Percentiles rank a stretch among this genome's conserved stretches.
phyloP scores from a whole-genome alignment of 75 land plant genomes.

The Sequoia sempervirens region DNA sequence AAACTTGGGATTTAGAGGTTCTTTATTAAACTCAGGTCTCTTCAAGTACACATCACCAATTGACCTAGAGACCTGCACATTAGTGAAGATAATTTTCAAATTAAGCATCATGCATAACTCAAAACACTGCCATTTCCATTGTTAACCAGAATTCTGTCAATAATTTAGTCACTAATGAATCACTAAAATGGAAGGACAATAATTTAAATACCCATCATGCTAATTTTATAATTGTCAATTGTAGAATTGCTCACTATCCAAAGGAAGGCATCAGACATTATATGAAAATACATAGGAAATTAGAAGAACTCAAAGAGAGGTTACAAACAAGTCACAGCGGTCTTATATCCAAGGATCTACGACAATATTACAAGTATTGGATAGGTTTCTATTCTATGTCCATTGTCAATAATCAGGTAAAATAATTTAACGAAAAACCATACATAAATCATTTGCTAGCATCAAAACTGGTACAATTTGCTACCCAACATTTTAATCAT shows the following conservation, averaged over 20 bases:
- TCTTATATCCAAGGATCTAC: background rate
- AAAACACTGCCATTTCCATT: background rate
- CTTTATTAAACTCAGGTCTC: slow-evolving; percentile 68
- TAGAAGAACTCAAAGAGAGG: background rate
- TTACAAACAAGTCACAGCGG: background rate
- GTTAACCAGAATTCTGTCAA: background rate
- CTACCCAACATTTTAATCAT: background rate
- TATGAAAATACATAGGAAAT: background rate
- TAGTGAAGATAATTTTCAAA: slow-evolving; percentile 2
- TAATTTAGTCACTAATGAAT: background rate
- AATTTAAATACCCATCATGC: background rate
- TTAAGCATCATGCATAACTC: background rate
- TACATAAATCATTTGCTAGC: background rate
- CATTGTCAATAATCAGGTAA: background rate
- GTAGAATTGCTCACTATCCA: background rate
- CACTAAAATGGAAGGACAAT: background rate
- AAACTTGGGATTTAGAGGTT: slow-evolving; percentile 60
- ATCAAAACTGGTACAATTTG: background rate
- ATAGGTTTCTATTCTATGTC: background rate
- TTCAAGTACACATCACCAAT: slow-evolving; percentile 91
- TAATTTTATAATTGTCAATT: background rate
- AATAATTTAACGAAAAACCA: background rate
- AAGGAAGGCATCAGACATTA: background rate
- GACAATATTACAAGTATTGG: background rate
- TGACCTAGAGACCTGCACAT: slow-evolving; percentile 67